A percentile compares a stretch with the other conserved stretches of the same genome.
phyloP scores from a whole-genome alignment of 2,329 filamentous ascomycete species.

The Neonectria neomacrospora region DNA sequence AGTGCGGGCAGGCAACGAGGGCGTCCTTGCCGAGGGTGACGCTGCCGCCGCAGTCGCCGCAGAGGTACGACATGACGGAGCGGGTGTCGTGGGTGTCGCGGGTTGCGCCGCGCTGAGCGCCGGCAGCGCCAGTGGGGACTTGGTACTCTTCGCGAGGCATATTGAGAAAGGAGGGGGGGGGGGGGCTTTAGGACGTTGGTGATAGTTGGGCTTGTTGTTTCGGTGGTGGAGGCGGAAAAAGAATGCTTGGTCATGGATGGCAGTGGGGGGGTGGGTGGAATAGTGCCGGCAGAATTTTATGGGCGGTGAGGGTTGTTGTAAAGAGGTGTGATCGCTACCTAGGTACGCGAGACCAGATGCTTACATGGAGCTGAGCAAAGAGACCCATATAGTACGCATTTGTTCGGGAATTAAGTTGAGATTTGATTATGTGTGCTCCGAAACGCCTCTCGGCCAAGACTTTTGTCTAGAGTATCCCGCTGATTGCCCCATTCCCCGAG shows the following conservation, averaged over 20 bases:
- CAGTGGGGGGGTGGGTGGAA: constrained; percentile 31
- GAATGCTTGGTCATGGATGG: constrained; percentile 39
- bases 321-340: too few species aligned
- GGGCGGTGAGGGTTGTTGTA: constrained; percentile 36
- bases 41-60: constrained; percentile 57
- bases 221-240: constrained; percentile 32
- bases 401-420: too few species aligned
- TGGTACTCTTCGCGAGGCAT: constrained; percentile 84
- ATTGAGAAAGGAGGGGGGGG: too few species aligned
- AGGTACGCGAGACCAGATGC: too few species aligned
- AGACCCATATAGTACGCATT: too few species aligned
- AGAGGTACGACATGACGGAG: constrained; percentile 54
- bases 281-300: constrained; percentile 42
- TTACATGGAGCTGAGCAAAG: too few species aligned
- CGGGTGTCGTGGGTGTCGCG: constrained; percentile 53
- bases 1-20: constrained; percentile 65
- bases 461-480: too few species aligned
- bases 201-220: neutral
- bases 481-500: too few species aligned
- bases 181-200: too few species aligned
- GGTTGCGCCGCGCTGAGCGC: constrained; percentile 56
- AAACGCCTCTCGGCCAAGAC: too few species aligned
- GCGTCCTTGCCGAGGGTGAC: constrained; percentile 58
- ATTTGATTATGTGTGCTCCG: too few species aligned
- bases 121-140: constrained; percentile 67